These are phyloP conservation scores for Phytophthora ohioensis DNA, from an alignment of 352 stramenopile genomes.

Conservation along the genomic window DNA sequence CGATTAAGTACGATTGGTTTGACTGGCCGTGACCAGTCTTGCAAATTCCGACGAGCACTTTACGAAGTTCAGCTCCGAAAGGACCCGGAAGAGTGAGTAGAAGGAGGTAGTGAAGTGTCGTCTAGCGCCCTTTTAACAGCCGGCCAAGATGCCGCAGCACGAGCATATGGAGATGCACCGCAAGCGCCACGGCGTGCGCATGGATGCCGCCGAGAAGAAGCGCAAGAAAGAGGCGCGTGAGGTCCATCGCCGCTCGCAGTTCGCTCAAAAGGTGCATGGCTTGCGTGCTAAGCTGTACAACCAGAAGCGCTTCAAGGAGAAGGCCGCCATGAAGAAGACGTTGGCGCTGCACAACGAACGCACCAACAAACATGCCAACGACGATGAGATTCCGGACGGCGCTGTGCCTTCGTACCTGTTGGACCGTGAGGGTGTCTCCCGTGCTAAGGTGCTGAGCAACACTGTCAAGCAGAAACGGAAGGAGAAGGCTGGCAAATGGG, in stretches of 20 bases:
- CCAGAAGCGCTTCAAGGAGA: slow-evolving; percentile 99
- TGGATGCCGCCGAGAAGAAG: slow-evolving; percentile 97
- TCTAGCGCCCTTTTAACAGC: neutral
- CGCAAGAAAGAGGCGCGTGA: slow-evolving; percentile 99
- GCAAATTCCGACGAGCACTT: slow-evolving; percentile 23
- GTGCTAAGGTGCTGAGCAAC: slow-evolving; percentile 99
- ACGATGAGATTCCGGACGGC: slow-evolving; percentile 96
- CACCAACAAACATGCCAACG: slow-evolving; percentile 99
- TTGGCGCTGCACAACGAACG: slow-evolving; percentile 99
- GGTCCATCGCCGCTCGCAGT: slow-evolving; percentile 97
- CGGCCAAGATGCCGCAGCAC: slow-evolving; percentile 95
- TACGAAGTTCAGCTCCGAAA: slow-evolving; percentile 32
- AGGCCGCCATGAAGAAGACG: slow-evolving; percentile 99
- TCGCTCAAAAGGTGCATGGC: slow-evolving; percentile 99
- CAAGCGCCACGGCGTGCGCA: slow-evolving; percentile 98
- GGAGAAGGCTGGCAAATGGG: slow-evolving; percentile 99
- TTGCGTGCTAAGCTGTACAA: slow-evolving; percentile 99
- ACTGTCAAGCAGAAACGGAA: slow-evolving; percentile 99
- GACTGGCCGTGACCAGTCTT: slow-evolving; percentile 27
- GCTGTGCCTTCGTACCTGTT: slow-evolving; percentile 99
- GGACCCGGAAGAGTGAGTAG: slow-evolving; percentile 16
- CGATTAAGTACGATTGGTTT: slow-evolving; percentile 35
- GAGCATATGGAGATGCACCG: slow-evolving; percentile 99
- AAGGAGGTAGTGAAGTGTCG: neutral
- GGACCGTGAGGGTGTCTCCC: slow-evolving; percentile 98